These are phyloP conservation scores for Neonectria sp. DNA, from an alignment of 2,329 filamentous ascomycete species.

Conservation along the genomic window DNA sequence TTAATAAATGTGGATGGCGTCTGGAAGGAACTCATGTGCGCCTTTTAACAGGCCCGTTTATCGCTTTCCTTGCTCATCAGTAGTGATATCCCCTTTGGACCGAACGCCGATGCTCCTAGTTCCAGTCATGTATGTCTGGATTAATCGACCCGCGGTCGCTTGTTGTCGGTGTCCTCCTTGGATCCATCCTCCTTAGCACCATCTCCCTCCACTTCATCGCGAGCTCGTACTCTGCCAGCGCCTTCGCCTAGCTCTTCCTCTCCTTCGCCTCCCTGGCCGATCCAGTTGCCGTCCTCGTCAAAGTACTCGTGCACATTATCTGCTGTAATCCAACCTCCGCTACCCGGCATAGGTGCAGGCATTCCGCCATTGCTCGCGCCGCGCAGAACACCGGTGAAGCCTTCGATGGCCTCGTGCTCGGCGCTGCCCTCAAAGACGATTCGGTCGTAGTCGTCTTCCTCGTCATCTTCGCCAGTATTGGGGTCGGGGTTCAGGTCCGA, in stretches of 20 bases:
- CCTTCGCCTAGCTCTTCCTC: slow-evolving; percentile 73
- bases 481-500: slow-evolving; percentile 84
- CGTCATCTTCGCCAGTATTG: slow-evolving; percentile 70
- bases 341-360: slow-evolving; percentile 80
- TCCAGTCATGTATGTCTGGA: not conserved
- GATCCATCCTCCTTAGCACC: slow-evolving; percentile 59
- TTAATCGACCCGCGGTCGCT: slow-evolving; percentile 64
- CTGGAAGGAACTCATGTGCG: not conserved
- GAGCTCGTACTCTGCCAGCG: slow-evolving; percentile 70
- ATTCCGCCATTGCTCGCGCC: slow-evolving; percentile 65
- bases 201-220: slow-evolving; percentile 68
- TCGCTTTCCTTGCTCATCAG: not conserved
- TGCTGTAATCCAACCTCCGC: slow-evolving; percentile 88
- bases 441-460: slow-evolving; percentile 67
- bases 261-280: slow-evolving; percentile 59
- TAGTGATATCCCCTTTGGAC: slow-evolving; percentile 21
- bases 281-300: slow-evolving; percentile 86
- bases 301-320: slow-evolving; percentile 92
- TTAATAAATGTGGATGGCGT: slow-evolving; percentile 46
- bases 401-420: slow-evolving; percentile 69
- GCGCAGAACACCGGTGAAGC: slow-evolving; percentile 68
- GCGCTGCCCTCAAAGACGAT: slow-evolving; percentile 70
- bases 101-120: slow-evolving; percentile 39
- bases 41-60: not conserved
- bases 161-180: slow-evolving; percentile 60